Conservation (phyloP, 2,329 filamentous ascomycete genomes). For the Colletotrichum truncatum region DNA sequence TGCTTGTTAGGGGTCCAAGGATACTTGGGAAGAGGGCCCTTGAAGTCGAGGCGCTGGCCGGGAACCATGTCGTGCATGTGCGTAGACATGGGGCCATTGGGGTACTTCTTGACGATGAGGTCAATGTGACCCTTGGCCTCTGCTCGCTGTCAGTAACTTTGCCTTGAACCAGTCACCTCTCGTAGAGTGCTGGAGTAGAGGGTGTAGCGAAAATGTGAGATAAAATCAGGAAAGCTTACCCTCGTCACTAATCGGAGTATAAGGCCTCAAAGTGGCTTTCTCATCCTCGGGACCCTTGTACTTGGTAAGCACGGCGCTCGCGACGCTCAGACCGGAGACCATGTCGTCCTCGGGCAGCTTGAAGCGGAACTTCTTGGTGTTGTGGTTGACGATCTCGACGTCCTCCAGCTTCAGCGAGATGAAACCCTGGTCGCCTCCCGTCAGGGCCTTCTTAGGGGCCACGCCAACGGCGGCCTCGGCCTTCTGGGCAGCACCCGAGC, state of each 20-base stretch:
- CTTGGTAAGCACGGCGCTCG: conserved; percentile 92
- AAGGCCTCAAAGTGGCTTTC: conserved; percentile 90
- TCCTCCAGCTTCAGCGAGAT: conserved; percentile 82
- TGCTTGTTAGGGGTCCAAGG: conserved; percentile 92
- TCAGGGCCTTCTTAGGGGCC: conserved; percentile 66
- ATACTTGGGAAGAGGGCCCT: conserved; percentile 96
- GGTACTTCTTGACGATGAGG: conserved; percentile 92
- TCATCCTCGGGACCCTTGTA: conserved; percentile 84
- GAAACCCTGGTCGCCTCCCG: conserved; percentile 90
- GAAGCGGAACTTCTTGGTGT: conserved; percentile 94
- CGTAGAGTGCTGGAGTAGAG: too few relatives aligned
- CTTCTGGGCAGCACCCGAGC: conserved; percentile 57
- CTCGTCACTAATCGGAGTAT: conserved; percentile 92
- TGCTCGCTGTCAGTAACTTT: conserved; percentile 43
- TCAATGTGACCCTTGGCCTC: conserved; percentile 84
- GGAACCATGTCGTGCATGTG: conserved; percentile 86
- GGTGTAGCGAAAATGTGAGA: not conserved
- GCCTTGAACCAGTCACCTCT: too few relatives aligned
- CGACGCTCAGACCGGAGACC: conserved; percentile 82
- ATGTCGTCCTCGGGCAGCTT: conserved; percentile 84
- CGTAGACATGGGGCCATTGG: conserved; percentile 88
- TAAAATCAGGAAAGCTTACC: conserved; percentile 53
- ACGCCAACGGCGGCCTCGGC: conserved; percentile 59
- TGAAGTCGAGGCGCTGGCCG: conserved; percentile 87
- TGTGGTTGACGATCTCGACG: conserved; percentile 86